Evolutionary conservation across 495 filamentous ascomycete species (phyloP).

Genomic region (Annulohypoxylon nitens): DNA sequence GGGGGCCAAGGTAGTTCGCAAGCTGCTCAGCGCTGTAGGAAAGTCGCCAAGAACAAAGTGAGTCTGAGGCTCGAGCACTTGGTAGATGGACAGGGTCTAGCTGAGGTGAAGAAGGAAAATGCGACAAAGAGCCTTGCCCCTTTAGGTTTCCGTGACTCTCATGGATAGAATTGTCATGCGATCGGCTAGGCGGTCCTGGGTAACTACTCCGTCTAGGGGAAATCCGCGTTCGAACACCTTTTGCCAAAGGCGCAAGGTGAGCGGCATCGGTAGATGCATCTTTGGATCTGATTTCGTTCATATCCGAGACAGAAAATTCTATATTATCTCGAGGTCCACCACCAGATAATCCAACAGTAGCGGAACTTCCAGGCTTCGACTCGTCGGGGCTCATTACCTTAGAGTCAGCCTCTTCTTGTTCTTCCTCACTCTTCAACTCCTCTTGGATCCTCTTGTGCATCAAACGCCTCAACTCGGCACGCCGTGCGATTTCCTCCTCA

Average conservation of each 20-base stretch:
- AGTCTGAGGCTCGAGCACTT: conserved; percentile 50
- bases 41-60: conserved; percentile 56
- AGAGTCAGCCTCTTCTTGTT: conserved; percentile 37
- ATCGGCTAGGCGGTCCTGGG: conserved; percentile 33
- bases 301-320: conserved; percentile 53
- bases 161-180: conserved; percentile 16
- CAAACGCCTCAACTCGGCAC: conserved; percentile 64
- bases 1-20: conserved; percentile 43
- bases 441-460: conserved; percentile 66
- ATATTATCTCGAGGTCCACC: conserved; percentile 58
- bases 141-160: conserved; percentile 25
- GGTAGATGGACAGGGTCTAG: conserved; percentile 49
- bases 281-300: conserved; percentile 31
- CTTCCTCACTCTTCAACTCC: conserved; percentile 61
- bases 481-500: conserved; percentile 63
- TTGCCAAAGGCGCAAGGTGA: conserved; percentile 1
- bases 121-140: conserved; percentile 42
- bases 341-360: conserved; percentile 48
- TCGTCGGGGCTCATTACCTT: conserved; percentile 21
- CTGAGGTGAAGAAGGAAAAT: conserved; percentile 50
- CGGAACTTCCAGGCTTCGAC: conserved; percentile 12
- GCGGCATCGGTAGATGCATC: conserved; percentile 20
- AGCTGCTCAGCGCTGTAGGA: conserved; percentile 56
- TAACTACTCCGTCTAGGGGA: conserved; percentile 46
- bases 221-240: conserved; percentile 19